phyloP scores from a whole-genome alignment of 73 alveolate species.

The Paramecium sonneborni region DNA sequence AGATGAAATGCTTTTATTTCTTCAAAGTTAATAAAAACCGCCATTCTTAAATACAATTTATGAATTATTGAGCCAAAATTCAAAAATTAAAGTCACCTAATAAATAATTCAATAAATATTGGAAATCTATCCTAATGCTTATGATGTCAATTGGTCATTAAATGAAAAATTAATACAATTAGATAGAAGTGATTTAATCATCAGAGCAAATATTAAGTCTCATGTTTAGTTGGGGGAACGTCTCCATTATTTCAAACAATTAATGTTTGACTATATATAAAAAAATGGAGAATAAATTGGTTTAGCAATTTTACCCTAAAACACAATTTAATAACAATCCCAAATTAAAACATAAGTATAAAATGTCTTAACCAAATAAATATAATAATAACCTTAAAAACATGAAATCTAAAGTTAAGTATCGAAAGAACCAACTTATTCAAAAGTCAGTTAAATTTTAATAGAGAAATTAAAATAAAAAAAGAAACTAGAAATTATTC shows the following conservation, averaged over 20 bases:
- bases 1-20: conserved; percentile 29
- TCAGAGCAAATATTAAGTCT: neutral
- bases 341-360: neutral
- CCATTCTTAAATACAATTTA: neutral
- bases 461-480: neutral
- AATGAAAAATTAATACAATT: conserved; percentile 20
- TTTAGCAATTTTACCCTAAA: neutral
- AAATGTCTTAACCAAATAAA: neutral
- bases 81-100: neutral
- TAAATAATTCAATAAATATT: neutral
- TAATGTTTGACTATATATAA: neutral
- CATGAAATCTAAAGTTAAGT: neutral
- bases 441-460: conserved; percentile 15
- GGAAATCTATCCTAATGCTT: conserved; percentile 14
- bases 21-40: neutral
- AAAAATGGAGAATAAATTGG: conserved; percentile 29
- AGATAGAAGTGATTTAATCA: neutral
- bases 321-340: neutral
- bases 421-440: neutral
- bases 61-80: neutral
- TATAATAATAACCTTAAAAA: neutral
- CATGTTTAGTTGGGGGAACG: neutral
- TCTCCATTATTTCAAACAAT: neutral
- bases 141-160: neutral
- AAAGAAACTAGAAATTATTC: neutral